These are phyloP conservation scores for Ogataea minuta DNA, from an alignment of 805 yeast genomes.

Conservation along the genomic window DNA sequence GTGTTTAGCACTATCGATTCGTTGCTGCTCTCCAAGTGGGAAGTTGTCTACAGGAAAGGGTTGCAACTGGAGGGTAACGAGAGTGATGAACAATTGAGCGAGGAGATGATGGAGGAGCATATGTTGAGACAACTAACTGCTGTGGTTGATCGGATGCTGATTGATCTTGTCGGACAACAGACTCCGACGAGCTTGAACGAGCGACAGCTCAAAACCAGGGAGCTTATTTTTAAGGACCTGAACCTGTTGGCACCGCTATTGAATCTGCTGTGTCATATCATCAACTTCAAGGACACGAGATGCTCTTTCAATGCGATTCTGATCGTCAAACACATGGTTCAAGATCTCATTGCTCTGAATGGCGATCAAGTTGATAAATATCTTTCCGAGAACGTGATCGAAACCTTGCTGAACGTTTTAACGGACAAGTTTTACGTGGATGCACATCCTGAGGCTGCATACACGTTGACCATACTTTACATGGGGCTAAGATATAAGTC, in stretches of 20 bases:
- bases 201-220: conserved; percentile 64
- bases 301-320: conserved; percentile 89
- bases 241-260: conserved; percentile 75
- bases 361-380: conserved; percentile 69
- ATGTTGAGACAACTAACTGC: conserved; percentile 90
- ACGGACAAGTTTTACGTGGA: conserved; percentile 77
- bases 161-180: conserved; percentile 84
- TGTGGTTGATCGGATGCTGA: conserved; percentile 79
- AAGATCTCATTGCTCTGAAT: conserved; percentile 64
- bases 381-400: conserved; percentile 62
- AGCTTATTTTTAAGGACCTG: conserved; percentile 61
- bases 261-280: conserved; percentile 69
- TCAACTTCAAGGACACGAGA: conserved; percentile 82
- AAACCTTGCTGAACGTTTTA: conserved; percentile 64
- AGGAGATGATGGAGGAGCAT: conserved; percentile 98
- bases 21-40: conserved; percentile 77
- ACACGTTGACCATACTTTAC: conserved; percentile 77
- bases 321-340: conserved; percentile 70
- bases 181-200: conserved; percentile 47
- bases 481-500: conserved; percentile 69
- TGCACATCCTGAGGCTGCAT: conserved; percentile 89
- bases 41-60: conserved; percentile 56
- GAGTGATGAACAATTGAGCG: conserved; percentile 83
- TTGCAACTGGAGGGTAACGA: conserved; percentile 50
- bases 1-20: conserved; percentile 71